Evolutionary conservation across 345 rosid species (phyloP).

Genomic region (Acer campestre): DNA sequence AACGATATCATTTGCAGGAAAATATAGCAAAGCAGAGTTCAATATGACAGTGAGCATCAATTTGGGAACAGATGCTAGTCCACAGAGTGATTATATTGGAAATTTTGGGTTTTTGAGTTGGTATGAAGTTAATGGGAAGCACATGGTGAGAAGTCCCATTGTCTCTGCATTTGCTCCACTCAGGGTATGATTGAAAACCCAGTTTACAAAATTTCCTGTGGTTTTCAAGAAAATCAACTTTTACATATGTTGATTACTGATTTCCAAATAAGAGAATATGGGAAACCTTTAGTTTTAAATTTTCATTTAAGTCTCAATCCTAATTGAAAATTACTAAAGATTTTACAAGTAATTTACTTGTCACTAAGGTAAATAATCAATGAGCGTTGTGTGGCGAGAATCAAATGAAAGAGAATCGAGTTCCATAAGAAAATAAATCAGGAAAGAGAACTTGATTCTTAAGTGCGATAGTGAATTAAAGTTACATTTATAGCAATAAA

Average conservation of each 20-base stretch:
- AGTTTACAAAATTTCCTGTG: neutral
- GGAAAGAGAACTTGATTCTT: too few relatives aligned
- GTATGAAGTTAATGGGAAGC: slow-evolving; percentile 44
- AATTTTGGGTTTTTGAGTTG: slow-evolving; percentile 50
- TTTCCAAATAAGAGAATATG: too few relatives aligned
- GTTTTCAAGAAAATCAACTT: neutral
- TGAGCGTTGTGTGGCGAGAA: neutral
- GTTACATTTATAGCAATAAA: too few relatives aligned
- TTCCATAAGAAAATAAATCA: too few relatives aligned
- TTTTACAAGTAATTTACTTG: neutral
- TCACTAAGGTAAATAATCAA: neutral
- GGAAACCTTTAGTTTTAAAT: too few relatives aligned
- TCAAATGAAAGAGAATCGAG: too few relatives aligned
- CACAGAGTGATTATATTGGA: slow-evolving; percentile 41
- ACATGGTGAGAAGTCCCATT: slow-evolving; percentile 44
- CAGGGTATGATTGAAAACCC: too few relatives aligned
- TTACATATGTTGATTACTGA: neutral
- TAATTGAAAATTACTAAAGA: neutral
- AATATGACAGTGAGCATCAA: slow-evolving; percentile 35
- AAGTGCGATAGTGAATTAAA: too few relatives aligned
- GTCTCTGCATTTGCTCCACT: slow-evolving; percentile 49
- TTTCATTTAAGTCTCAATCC: too few relatives aligned
- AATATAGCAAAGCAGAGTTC: slow-evolving; percentile 38
- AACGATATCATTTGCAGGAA: slow-evolving; percentile 30
- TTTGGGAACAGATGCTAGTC: slow-evolving; percentile 21